These are phyloP conservation scores for Patellifolia procumbens DNA, from an alignment of 179 eudicot species.

Conservation along the genomic window DNA sequence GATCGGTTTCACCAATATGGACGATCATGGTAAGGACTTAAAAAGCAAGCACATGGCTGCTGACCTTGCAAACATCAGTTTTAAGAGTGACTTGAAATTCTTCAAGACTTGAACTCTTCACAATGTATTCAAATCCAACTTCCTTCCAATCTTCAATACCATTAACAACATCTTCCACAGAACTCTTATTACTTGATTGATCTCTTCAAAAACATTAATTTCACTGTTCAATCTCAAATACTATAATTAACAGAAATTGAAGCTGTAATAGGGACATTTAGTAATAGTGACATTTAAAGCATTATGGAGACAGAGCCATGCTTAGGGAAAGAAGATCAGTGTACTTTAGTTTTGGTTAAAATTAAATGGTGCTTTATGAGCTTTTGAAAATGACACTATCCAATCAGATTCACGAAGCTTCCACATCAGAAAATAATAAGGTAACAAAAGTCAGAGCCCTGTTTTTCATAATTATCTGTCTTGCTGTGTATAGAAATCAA, in stretches of 20 bases:
- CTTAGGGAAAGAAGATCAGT: neutral
- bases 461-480: neutral
- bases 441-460: neutral
- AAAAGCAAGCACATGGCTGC: conserved; percentile 78
- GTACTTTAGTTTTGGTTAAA: neutral
- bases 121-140: conserved; percentile 62
- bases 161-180: conserved; percentile 78
- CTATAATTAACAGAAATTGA: conserved; percentile 41
- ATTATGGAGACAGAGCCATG: conserved; percentile 2
- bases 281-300: too few species aligned
- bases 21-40: conserved; percentile 52
- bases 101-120: conserved; percentile 94
- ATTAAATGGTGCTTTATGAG: neutral
- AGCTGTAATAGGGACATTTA: conserved; percentile 33
- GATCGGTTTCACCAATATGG: conserved; percentile 30
- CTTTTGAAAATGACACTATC: neutral
- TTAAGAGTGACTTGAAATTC: conserved; percentile 86
- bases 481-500: neutral
- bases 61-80: conserved; percentile 81
- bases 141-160: conserved; percentile 76
- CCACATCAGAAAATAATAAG: neutral
- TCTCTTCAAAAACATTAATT: conserved; percentile 76
- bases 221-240: conserved; percentile 82
- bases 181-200: conserved; percentile 86
- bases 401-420: neutral